Evolutionary conservation across 2,329 filamentous ascomycete species (phyloP).

Genomic region (Raffaelea arxii): DNA sequence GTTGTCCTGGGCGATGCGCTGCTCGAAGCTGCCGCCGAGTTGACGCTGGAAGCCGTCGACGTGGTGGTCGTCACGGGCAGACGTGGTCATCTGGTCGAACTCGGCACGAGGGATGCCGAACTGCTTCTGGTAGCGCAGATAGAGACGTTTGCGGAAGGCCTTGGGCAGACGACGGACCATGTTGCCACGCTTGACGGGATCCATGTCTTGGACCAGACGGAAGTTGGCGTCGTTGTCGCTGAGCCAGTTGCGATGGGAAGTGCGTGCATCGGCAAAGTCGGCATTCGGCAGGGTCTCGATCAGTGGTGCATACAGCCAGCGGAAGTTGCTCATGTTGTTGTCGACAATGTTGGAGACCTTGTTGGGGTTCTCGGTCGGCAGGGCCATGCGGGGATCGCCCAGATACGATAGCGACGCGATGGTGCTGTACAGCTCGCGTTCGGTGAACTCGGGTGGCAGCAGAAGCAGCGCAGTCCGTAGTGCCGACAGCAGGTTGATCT

Average conservation of each 20-base stretch:
- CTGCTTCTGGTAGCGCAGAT: conserved; percentile 90
- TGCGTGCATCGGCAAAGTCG: conserved; percentile 57
- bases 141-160: conserved; percentile 77
- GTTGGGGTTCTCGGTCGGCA: conserved; percentile 80
- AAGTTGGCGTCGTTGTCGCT: conserved; percentile 56
- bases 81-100: conserved; percentile 76
- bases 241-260: conserved; percentile 50
- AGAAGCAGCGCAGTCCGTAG: conserved; percentile 82
- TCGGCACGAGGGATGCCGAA: conserved; percentile 76
- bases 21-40: conserved; percentile 78
- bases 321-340: conserved; percentile 85
- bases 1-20: conserved; percentile 65
- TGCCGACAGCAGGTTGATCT: conserved; percentile 89
- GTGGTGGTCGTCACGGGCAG: conserved; percentile 61
- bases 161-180: conserved; percentile 90
- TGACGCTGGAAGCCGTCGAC: conserved; percentile 57
- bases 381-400: conserved; percentile 89
- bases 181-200: conserved; percentile 79
- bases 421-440: conserved; percentile 78
- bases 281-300: conserved; percentile 88
- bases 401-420: conserved; percentile 91
- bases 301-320: conserved; percentile 80
- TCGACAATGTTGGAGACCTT: conserved; percentile 93
- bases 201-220: conserved; percentile 79
- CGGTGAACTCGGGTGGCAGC: conserved; percentile 74